These are phyloP conservation scores for Zizania latifolia DNA, from an alignment of 176 grass and related monocot species.

Conservation along the genomic window DNA sequence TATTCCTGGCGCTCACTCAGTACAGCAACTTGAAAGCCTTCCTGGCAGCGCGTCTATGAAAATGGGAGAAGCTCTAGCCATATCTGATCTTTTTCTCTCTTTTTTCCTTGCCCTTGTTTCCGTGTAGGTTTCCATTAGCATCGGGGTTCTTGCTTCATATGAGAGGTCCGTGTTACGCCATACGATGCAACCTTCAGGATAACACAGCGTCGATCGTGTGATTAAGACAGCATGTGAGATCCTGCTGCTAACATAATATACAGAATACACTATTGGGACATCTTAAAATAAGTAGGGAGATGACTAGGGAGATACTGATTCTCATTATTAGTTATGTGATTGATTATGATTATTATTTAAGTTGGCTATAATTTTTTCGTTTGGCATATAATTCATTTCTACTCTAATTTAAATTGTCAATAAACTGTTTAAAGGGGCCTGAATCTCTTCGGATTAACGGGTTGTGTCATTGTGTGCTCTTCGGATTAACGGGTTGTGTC, in stretches of 20 bases:
- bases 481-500: neutral
- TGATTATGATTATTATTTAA: too few species aligned
- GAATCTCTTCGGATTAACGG: neutral
- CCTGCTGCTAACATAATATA: neutral
- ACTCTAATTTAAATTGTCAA: too few species aligned
- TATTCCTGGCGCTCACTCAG: slow-evolving; percentile 5
- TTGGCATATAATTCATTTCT: too few species aligned
- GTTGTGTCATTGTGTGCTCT: too few species aligned
- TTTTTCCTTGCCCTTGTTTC: neutral
- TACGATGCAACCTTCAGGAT: slow-evolving; percentile 47
- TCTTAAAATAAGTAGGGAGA: too few species aligned
- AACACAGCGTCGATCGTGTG: neutral
- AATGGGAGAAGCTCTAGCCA: neutral
- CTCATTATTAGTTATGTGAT: too few species aligned
- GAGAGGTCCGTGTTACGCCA: slow-evolving; percentile 18
- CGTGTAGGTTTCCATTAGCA: slow-evolving; percentile 26
- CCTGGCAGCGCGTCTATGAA: neutral
- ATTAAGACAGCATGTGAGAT: neutral
- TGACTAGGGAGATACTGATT: too few species aligned
- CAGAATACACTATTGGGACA: too few species aligned
- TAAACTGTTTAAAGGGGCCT: too few species aligned
- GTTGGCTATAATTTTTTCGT: too few species aligned
- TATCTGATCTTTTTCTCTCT: neutral
- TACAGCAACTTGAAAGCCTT: slow-evolving; percentile 18
- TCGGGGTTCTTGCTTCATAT: slow-evolving; percentile 69